phyloP scores from a whole-genome alignment of 2,329 filamentous ascomycete genomes.

The Ceratocystis papillata region DNA sequence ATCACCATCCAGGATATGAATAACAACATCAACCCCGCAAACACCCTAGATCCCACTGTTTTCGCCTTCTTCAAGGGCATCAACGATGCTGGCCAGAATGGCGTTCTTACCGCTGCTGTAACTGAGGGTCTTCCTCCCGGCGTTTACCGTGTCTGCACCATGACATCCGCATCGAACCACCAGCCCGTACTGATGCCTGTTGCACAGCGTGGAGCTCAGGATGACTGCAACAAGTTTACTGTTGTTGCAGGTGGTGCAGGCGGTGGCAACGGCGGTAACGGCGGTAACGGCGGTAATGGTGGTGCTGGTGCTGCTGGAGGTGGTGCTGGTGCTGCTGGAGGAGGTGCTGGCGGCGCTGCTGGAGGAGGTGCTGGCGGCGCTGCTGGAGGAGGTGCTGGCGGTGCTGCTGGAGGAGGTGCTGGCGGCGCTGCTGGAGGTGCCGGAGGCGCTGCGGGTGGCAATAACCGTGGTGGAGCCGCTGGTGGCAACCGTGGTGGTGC shows the following conservation, averaged over 20 bases:
- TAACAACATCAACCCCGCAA: conserved; percentile 38
- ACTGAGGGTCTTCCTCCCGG: conserved; percentile 49
- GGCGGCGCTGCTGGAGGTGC: conserved; percentile 17
- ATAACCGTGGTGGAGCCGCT: neutral
- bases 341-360: conserved; percentile 22
- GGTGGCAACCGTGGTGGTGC: neutral
- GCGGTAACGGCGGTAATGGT: conserved; percentile 27
- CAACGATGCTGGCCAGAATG: conserved; percentile 48
- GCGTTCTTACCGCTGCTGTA: conserved; percentile 44
- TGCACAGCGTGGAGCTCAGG: conserved; percentile 55
- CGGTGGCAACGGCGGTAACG: conserved; percentile 24
- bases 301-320: conserved; percentile 22
- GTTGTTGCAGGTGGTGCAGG: conserved; percentile 33
- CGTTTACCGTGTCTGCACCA: conserved; percentile 55
- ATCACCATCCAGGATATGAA: conserved; percentile 49
- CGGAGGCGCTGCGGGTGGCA: conserved; percentile 15
- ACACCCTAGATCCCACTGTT: conserved; percentile 42
- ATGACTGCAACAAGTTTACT: conserved; percentile 53
- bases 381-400: conserved; percentile 14
- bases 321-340: conserved; percentile 18
- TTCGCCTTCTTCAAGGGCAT: conserved; percentile 59
- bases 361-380: conserved; percentile 27
- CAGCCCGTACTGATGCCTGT: conserved; percentile 57
- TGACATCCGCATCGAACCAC: conserved; percentile 53
- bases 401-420: conserved; percentile 25